Percentiles rank a stretch among this genome's conserved stretches.
Evolutionary conservation across 176 grass and related monocot species (phyloP).

Genomic region (Bolboschoenus planiculmis): DNA sequence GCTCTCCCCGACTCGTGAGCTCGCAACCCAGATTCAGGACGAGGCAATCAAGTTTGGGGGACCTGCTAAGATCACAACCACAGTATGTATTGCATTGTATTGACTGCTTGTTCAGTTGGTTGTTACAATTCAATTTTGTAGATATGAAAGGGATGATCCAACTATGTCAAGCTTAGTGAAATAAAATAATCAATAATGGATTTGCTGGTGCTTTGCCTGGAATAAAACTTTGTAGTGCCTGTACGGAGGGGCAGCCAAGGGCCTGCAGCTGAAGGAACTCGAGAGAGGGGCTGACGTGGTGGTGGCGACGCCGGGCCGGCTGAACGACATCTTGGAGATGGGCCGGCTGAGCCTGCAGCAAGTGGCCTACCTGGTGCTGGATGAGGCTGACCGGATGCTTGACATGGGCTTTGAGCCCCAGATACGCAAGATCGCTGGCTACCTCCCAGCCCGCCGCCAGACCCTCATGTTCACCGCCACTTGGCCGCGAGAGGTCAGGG

Average conservation of each 20-base stretch:
- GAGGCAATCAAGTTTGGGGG: constrained; percentile 83
- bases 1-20: constrained; percentile 83
- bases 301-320: constrained; percentile 83
- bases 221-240: constrained; percentile 63
- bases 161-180: not conserved
- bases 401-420: constrained; percentile 98
- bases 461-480: constrained; percentile 99
- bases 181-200: not conserved
- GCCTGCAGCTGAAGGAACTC: constrained; percentile 69
- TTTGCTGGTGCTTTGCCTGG: too few relatives aligned
- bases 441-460: constrained; percentile 56
- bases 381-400: constrained; percentile 94
- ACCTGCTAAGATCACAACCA: constrained; percentile 79
- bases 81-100: too few relatives aligned
- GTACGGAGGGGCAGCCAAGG: constrained; percentile 87
- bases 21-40: constrained; percentile 94
- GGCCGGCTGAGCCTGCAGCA: constrained; percentile 51
- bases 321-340: constrained; percentile 95
- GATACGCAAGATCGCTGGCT: constrained; percentile 79
- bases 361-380: constrained; percentile 74
- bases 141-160: too few relatives aligned
- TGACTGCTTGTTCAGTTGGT: too few relatives aligned
- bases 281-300: constrained; percentile 65
- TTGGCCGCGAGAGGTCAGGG: constrained; percentile 74
- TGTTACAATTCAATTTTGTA: not conserved